Percentiles rank a stretch among this genome's conserved stretches.
These are phyloP conservation scores for Acarospora socialis DNA, from an alignment of 2,329 filamentous ascomycete species.

Conservation along the genomic window DNA sequence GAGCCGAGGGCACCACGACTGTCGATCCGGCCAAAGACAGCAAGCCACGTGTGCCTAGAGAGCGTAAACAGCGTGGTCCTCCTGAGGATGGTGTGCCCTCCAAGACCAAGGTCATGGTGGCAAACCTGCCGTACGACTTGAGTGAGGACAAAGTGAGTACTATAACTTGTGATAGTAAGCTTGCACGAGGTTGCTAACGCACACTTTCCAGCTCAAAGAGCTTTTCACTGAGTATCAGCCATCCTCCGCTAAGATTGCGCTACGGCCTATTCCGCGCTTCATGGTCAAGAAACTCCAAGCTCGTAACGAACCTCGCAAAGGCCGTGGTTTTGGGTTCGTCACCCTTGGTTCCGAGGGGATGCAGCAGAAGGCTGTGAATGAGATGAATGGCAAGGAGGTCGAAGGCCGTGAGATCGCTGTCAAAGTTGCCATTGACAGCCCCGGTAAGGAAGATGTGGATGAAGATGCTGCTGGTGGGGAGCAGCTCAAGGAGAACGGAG, in stretches of 20 bases:
- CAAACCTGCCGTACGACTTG: constrained; percentile 95
- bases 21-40: constrained; percentile 16
- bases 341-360: constrained; percentile 88
- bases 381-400: constrained; percentile 99
- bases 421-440: constrained; percentile 99
- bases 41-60: constrained; percentile 35
- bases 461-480: constrained; percentile 34
- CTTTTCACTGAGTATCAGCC: constrained; percentile 89
- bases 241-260: constrained; percentile 91
- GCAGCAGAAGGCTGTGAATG: constrained; percentile 88
- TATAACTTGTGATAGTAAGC: constrained; percentile 2
- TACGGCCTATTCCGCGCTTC: constrained; percentile 95
- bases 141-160: constrained; percentile 83
- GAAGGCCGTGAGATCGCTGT: constrained; percentile 98
- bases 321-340: constrained; percentile 96
- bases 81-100: constrained; percentile 94
- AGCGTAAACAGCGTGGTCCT: constrained; percentile 74
- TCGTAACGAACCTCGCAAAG: constrained; percentile 95
- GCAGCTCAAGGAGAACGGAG: constrained; percentile 25
- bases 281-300: constrained; percentile 99
- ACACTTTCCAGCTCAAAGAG: constrained; percentile 65
- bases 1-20: constrained; percentile 26
- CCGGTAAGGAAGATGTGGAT: constrained; percentile 88
- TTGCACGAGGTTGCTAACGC: constrained; percentile 1
- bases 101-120: constrained; percentile 99